phyloP scores from a whole-genome alignment of 2,329 filamentous ascomycete species.

The Colletotrichum tropicicola region DNA sequence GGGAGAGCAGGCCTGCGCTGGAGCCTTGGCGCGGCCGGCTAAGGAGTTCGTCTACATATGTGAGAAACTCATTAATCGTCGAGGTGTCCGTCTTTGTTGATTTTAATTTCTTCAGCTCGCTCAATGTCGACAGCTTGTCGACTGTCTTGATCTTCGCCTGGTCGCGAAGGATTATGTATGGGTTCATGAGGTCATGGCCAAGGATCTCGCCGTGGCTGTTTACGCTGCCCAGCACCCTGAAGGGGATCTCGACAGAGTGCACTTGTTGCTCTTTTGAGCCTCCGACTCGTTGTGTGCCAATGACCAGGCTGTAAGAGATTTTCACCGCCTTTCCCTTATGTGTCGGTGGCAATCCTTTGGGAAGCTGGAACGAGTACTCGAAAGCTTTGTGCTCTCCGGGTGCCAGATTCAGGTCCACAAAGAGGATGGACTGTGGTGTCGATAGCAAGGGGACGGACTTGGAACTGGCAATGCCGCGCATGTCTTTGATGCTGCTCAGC shows the following conservation, averaged over 20 bases:
- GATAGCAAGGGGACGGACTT: conserved; percentile 91
- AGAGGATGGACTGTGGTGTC: conserved; percentile 93
- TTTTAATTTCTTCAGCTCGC: conserved; percentile 30
- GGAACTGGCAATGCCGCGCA: conserved; percentile 86
- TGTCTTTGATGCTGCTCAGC: conserved; percentile 93
- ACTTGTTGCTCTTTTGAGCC: conserved; percentile 83
- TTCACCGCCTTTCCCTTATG: conserved; percentile 95
- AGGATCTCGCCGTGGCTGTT: conserved; percentile 88
- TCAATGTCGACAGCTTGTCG: conserved; percentile 42
- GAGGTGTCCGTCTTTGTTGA: conserved; percentile 24
- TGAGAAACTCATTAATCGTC: conserved; percentile 72
- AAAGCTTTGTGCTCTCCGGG: conserved; percentile 91
- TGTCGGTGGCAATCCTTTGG: conserved; percentile 87
- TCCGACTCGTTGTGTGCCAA: conserved; percentile 89
- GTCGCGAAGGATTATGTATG: conserved; percentile 89
- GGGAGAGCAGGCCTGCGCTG: conserved; percentile 73
- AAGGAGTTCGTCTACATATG: conserved; percentile 81
- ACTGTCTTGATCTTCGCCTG: conserved; percentile 73
- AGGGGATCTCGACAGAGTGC: conserved; percentile 90
- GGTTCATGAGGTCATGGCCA: conserved; percentile 93
- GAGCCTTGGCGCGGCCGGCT: conserved; percentile 63
- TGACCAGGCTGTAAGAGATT: conserved; percentile 88
- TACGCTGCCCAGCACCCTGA: conserved; percentile 92
- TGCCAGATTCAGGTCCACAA: conserved; percentile 88
- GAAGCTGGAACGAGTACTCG: conserved; percentile 86